phyloP scores from a whole-genome alignment of 2,329 filamentous ascomycete species.

The Aureobasidium uvarum region DNA sequence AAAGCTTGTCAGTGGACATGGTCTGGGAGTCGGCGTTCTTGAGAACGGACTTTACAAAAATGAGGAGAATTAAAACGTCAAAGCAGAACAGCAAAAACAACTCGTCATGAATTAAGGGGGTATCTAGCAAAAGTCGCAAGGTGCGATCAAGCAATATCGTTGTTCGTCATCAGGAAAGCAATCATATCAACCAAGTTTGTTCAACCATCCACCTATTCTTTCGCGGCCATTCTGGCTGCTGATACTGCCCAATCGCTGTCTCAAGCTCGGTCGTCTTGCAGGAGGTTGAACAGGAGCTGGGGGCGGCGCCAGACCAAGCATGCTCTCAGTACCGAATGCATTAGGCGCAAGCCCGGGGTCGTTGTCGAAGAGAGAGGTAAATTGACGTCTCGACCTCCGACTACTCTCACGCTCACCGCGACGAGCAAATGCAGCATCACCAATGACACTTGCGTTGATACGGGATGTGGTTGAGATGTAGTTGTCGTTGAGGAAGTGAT shows the following conservation, averaged over 20 bases:
- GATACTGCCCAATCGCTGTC: constrained; percentile 15
- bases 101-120: not conserved
- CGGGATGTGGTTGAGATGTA: constrained; percentile 45
- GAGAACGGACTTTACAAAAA: not conserved
- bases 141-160: not conserved
- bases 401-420: constrained; percentile 37
- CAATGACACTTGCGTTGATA: constrained; percentile 34
- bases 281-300: not conserved
- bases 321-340: constrained; percentile 40
- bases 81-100: not conserved
- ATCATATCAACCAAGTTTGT: constrained; percentile 14
- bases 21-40: not conserved
- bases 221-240: constrained; percentile 16
- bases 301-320: constrained; percentile 32
- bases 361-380: constrained; percentile 28
- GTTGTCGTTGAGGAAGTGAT: constrained; percentile 62
- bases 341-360: constrained; percentile 36
- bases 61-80: not conserved
- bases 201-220: constrained; percentile 20
- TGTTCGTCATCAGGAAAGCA: not conserved
- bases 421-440: constrained; percentile 36
- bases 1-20: not conserved
- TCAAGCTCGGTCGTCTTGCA: constrained; percentile 10
- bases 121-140: constrained; percentile 11
- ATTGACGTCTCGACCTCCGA: constrained; percentile 31